Conservation (phyloP, 2,329 filamentous ascomycete species). For the Apiospora phragmitis region DNA sequence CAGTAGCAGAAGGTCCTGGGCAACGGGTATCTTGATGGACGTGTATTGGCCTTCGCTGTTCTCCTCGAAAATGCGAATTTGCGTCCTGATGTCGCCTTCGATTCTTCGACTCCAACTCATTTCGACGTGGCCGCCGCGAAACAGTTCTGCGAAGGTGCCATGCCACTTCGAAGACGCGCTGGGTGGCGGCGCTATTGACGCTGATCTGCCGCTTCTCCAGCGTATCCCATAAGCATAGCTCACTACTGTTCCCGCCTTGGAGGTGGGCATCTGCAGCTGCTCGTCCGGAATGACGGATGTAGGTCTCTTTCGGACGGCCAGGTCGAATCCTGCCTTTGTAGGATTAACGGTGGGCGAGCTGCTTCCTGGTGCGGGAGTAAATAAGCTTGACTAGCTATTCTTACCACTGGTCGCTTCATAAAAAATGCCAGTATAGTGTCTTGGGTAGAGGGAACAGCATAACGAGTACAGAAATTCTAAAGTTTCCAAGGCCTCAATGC, state of each 20-base stretch:
- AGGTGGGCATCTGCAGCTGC: not conserved
- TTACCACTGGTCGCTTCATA: no score
- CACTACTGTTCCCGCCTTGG: conserved; percentile 50
- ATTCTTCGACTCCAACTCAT: conserved; percentile 36
- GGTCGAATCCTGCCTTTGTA: not conserved
- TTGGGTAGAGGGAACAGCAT: no score
- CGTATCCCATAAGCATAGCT: conserved; percentile 62
- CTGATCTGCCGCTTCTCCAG: conserved; percentile 42
- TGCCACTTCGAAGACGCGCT: conserved; percentile 64
- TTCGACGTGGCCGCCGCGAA: conserved; percentile 62
- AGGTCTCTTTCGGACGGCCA: not conserved
- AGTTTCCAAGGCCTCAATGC: no score
- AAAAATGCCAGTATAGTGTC: no score
- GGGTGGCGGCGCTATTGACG: conserved; percentile 51
- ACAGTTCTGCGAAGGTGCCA: conserved; percentile 58
- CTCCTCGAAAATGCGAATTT: conserved; percentile 55
- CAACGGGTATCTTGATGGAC: conserved; percentile 51
- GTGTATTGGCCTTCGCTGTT: conserved; percentile 38
- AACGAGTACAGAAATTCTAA: no score
- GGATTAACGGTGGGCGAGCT: not conserved
- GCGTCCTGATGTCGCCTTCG: conserved; percentile 50
- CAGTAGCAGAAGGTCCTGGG: no score
- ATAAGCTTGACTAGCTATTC: not conserved
- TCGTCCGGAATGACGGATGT: not conserved
- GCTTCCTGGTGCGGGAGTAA: not conserved